phyloP scores from a whole-genome alignment of 2,329 filamentous ascomycete genomes.

The Cladobotryum mycophilum region DNA sequence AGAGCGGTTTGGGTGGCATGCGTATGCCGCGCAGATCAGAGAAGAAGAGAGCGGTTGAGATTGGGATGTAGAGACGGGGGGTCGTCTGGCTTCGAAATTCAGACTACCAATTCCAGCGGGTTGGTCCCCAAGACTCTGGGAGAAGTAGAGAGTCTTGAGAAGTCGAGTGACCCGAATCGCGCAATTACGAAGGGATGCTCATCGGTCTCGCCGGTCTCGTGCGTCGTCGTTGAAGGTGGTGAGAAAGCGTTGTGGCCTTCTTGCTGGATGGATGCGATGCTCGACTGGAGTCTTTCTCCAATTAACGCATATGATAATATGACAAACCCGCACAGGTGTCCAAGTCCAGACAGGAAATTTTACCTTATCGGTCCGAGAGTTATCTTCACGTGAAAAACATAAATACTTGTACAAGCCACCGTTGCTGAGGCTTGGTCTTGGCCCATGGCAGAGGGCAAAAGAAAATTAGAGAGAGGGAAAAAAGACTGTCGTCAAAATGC shows the following conservation, averaged over 20 bases:
- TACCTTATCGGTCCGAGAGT: background rate
- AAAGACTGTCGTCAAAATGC: background rate
- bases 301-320: conserved; percentile 9
- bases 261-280: background rate
- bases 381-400: background rate
- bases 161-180: conserved; percentile 10
- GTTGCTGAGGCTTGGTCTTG: background rate
- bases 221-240: background rate
- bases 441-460: background rate
- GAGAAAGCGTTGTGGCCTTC: background rate
- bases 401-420: background rate
- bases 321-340: conserved; percentile 8
- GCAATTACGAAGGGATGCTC: conserved; percentile 10
- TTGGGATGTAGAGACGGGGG: background rate
- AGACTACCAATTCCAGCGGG: background rate
- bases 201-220: conserved; percentile 6
- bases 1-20: conserved; percentile 29
- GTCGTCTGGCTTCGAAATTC: background rate
- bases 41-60: background rate
- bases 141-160: background rate
- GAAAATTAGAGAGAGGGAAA: background rate
- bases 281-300: conserved; percentile 1
- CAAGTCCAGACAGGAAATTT: conserved; percentile 2
- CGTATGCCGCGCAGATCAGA: conserved; percentile 21
- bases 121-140: background rate